phyloP scores from a whole-genome alignment of 176 grass and related monocot species.

The Juncus inflexus region DNA sequence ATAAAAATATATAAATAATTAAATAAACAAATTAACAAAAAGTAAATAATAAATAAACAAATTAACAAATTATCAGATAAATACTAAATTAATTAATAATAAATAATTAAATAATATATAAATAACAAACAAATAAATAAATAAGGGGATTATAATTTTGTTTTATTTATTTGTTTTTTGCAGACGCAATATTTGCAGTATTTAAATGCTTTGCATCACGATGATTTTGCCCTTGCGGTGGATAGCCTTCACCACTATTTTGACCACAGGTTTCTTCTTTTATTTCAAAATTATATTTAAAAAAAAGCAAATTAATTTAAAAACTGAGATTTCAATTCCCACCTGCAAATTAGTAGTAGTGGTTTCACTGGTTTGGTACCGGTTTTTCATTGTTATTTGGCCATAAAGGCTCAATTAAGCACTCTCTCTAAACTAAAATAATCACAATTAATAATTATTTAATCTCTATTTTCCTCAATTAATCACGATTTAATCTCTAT shows the following conservation, averaged over 20 bases:
- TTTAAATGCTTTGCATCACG: constrained; percentile 79
- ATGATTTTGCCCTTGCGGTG: constrained; percentile 71
- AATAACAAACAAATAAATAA: neutral
- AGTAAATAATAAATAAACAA: constrained; percentile 5
- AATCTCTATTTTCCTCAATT: neutral
- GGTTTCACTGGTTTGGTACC: no score
- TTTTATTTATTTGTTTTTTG: constrained; percentile 26
- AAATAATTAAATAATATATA: constrained; percentile 12
- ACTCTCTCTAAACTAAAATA: neutral
- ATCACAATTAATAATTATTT: neutral
- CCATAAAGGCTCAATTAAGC: no score
- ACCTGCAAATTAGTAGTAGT: no score
- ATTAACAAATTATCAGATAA: no score
- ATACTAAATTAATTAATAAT: no score
- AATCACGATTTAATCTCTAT: constrained; percentile 11
- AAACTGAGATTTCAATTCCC: no score
- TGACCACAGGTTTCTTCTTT: constrained; percentile 74
- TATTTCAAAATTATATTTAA: neutral
- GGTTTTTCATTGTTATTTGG: no score
- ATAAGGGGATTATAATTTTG: neutral
- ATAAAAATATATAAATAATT: neutral
- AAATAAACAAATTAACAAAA: constrained; percentile 5
- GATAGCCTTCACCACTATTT: constrained; percentile 94
- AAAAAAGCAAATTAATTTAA: no score
- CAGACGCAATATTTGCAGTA: constrained; percentile 94